These are phyloP conservation scores for Cercospora zeae-maydis DNA, from an alignment of 2,329 filamentous ascomycete genomes.

Conservation along the genomic window DNA sequence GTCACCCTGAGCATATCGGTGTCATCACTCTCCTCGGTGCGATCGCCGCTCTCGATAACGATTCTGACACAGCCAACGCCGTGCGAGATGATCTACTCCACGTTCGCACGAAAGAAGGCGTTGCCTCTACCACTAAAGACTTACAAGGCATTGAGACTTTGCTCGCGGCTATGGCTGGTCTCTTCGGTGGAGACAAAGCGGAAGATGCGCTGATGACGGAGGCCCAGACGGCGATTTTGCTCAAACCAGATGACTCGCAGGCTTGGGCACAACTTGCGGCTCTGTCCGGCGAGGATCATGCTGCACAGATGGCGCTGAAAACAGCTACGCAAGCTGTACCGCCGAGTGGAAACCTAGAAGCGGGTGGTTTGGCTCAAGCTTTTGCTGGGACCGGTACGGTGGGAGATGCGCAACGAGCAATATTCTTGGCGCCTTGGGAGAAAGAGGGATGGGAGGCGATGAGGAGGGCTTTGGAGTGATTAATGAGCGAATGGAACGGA, in stretches of 20 bases:
- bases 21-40: conserved; percentile 78
- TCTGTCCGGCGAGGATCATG: conserved; percentile 52
- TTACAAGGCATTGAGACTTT: conserved; percentile 70
- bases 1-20: conserved; percentile 69
- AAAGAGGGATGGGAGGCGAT: conserved; percentile 21
- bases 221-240: conserved; percentile 72
- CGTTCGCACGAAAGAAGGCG: conserved; percentile 64
- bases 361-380: conserved; percentile 66
- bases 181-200: conserved; percentile 39
- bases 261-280: conserved; percentile 76
- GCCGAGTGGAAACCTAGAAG: conserved; percentile 64
- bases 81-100: conserved; percentile 72
- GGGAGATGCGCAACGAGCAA: conserved; percentile 70
- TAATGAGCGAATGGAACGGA: not conserved
- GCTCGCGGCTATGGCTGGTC: conserved; percentile 66
- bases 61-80: conserved; percentile 74
- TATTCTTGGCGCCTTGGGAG: conserved; percentile 78
- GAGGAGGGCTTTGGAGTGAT: conserved; percentile 14
- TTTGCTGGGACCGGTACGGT: conserved; percentile 70
- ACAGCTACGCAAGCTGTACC: conserved; percentile 74
- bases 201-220: conserved; percentile 57
- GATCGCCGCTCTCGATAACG: conserved; percentile 76
- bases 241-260: conserved; percentile 72
- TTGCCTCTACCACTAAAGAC: conserved; percentile 54
- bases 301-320: conserved; percentile 73